Conservation (phyloP, 2,329 filamentous ascomycete genomes). For the Tolypocladium ovalisporum region DNA sequence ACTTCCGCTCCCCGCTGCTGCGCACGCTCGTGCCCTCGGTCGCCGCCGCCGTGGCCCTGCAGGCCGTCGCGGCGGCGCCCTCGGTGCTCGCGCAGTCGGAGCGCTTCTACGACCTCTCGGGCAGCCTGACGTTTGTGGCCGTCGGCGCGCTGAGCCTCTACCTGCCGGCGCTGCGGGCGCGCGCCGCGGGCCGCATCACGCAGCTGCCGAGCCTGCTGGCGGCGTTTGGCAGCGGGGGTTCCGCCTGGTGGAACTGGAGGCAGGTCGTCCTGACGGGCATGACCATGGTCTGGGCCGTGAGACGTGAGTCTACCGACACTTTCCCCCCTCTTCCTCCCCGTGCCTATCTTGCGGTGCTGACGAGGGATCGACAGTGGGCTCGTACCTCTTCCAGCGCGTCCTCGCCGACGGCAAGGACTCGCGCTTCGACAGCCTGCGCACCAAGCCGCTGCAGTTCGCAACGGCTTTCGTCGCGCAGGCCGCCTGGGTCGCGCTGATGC, state of each 20-base stretch:
- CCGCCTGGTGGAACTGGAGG: conserved; percentile 45
- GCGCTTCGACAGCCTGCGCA: conserved; percentile 31
- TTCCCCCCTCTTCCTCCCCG: too few species aligned
- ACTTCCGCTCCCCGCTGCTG: conserved; percentile 51
- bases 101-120: conserved; percentile 58
- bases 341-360: too few species aligned
- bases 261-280: conserved; percentile 29
- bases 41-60: conserved; percentile 51
- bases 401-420: conserved; percentile 46
- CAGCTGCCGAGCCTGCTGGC: conserved; percentile 17
- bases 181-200: conserved; percentile 24
- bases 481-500: conserved; percentile 56
- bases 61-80: conserved; percentile 50
- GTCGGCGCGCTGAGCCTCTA: conserved; percentile 52
- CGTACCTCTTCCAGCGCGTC: conserved; percentile 53
- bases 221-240: conserved; percentile 9
- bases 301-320: too few species aligned
- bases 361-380: conserved; percentile 36
- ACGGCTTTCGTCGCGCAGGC: conserved; percentile 43
- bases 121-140: conserved; percentile 54
- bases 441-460: conserved; percentile 22
- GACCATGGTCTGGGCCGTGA: conserved; percentile 44
- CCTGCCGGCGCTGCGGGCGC: conserved; percentile 46
- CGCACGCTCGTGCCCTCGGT: conserved; percentile 51
- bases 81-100: conserved; percentile 51